Base-by-base conservation (phyloP, 345 rosid species). In the Hevea brasiliensis region DNA sequence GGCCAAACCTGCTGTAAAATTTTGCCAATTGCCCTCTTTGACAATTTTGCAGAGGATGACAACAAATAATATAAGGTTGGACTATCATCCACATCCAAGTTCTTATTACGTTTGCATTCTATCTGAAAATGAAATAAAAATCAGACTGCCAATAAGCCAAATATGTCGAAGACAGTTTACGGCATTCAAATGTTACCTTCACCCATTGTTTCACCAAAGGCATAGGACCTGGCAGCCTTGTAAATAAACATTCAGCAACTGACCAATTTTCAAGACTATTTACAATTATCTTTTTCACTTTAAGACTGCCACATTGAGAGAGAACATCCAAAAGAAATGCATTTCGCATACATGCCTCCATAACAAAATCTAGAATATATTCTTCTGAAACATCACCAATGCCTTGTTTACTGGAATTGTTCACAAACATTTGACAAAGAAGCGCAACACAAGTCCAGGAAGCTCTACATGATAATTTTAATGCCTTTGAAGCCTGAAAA, bases 131-230 rank as follows among this genome's bases (percentile, higher is more conserved):
- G 37, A 77, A 67, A 64, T 67, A 69, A 70, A 66, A 80, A 72
- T 85, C 50, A 83, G 82, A 57, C 32, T 64, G 41, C 61, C 70
- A 70, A 77, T 26, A 77, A 79, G 24, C 11, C 54, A 72, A 61
- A 75, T 65, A 53, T 47, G 50, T 71, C 18, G 35, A 29, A 53
- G 42, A 68, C 48, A 65, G 58, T 56, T 47, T 40, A 69, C 18
- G 45, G 61, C 41, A 66, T 74, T 12, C 68, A 80, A 60, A 69
- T 48, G 71, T 73, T 86, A 91, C 99, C 99, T 92, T 94, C 77
- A 87, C 96, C 99, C 99, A 94, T 60, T 86, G 91, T 80, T 88
- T 87, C 77, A 94, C 90, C 86, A 92, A 71, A 74, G 88, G 77
- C 74, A 72, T 76, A 26, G 94, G 99, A 85, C 82, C 85, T 54